Conservation (phyloP, 768 basidiomycete species). For the Lactifluus hygrophoroides region DNA sequence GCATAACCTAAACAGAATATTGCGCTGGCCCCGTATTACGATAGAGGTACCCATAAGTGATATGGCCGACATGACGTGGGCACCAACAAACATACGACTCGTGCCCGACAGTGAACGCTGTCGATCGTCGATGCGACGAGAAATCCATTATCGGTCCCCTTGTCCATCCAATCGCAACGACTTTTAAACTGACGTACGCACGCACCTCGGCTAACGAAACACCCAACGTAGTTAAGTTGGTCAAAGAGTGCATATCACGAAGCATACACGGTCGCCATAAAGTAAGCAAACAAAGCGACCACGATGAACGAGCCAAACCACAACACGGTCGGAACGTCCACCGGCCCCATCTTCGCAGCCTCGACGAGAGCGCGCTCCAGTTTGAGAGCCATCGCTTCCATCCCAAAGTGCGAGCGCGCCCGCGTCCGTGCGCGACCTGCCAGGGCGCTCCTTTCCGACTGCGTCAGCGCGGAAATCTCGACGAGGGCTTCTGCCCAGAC, state of each 20-base stretch:
- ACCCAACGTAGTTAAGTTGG: no score
- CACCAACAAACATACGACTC: no score
- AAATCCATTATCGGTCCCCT: no score
- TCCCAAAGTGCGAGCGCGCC: constrained; percentile 60
- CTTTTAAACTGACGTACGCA: no score
- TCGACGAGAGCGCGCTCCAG: constrained; percentile 48
- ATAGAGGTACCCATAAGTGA: no score
- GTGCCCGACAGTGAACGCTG: no score
- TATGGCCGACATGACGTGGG: no score
- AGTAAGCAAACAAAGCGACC: constrained; percentile 8
- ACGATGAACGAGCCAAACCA: constrained; percentile 11
- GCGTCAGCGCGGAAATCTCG: constrained; percentile 44
- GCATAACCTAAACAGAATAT: no score
- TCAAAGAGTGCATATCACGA: neutral
- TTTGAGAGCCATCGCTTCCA: constrained; percentile 61
- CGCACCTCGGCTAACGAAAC: no score
- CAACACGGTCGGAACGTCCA: constrained; percentile 15
- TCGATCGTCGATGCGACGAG: no score
- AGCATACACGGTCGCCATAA: constrained; percentile 8
- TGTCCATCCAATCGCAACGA: no score
- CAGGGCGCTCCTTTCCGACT: constrained; percentile 39
- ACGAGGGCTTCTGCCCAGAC: constrained; percentile 64
- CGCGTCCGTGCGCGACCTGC: constrained; percentile 48
- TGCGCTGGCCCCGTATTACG: no score
- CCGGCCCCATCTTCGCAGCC: constrained; percentile 48